Conservation (phyloP, 345 rosid species). For the Eucalyptus sp. region DNA sequence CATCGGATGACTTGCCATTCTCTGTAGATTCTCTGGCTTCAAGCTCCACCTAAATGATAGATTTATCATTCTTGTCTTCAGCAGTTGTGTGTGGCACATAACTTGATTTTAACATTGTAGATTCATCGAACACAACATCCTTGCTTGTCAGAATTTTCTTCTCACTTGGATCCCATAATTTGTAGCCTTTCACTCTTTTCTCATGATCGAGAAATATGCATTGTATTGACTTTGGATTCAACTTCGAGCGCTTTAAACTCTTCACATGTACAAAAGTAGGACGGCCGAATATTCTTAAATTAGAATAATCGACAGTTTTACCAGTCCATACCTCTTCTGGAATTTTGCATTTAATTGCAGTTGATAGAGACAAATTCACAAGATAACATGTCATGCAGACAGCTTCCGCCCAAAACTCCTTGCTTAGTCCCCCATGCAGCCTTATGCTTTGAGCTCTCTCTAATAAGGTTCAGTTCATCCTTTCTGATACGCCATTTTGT, state of each 20-base stretch:
- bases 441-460: not conserved
- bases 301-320: not conserved
- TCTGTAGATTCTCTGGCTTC: not conserved
- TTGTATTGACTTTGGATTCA: not conserved
- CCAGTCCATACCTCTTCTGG: not conserved
- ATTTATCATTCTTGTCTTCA: not conserved
- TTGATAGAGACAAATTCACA: not conserved
- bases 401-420: not conserved
- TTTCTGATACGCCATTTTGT: not conserved
- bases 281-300: not conserved
- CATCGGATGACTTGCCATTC: not conserved
- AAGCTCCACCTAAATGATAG: not conserved
- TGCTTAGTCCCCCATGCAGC: accelerated
- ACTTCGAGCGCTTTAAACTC: not conserved
- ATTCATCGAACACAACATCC: not conserved
- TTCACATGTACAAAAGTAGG: not conserved
- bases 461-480: not conserved
- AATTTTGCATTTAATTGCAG: not conserved
- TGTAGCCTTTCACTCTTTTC: not conserved
- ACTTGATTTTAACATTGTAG: not conserved
- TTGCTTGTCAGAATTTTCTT: not conserved
- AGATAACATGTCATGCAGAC: not conserved
- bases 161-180: not conserved
- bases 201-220: not conserved
- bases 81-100: accelerated